These are phyloP conservation scores for Exophiala spinifera DNA, from an alignment of 2,329 filamentous ascomycete genomes.

Conservation along the genomic window DNA sequence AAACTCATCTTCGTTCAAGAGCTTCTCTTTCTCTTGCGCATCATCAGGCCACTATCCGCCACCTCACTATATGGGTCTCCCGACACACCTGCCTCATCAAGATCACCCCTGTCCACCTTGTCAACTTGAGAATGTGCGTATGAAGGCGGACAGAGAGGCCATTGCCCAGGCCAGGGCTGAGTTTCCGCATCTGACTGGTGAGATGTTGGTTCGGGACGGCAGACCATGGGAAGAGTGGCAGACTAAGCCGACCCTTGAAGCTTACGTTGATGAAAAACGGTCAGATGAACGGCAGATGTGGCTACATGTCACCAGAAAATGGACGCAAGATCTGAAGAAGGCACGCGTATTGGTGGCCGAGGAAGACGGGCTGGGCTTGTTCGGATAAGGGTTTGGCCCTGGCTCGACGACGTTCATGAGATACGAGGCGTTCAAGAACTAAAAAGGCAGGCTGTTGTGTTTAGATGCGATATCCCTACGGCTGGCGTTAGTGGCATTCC, in stretches of 20 bases:
- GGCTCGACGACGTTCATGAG: background rate
- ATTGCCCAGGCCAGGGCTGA: constrained; percentile 18
- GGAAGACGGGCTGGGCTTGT: constrained; percentile 28
- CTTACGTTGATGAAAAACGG: constrained; percentile 27
- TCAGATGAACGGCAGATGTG: constrained; percentile 28
- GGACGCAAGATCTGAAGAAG: constrained; percentile 30
- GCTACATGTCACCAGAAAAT: constrained; percentile 27
- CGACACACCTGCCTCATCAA: constrained; percentile 28
- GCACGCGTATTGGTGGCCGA: constrained; percentile 25
- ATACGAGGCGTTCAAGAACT: constrained; percentile 1
- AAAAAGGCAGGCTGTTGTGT: constrained; percentile 1
- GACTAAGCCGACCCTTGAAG: constrained; percentile 24
- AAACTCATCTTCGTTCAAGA: constrained; percentile 16
- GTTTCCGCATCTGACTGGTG: constrained; percentile 26
- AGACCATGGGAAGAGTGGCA: constrained; percentile 26
- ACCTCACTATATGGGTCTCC: constrained; percentile 27
- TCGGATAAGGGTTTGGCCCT: constrained; percentile 8
- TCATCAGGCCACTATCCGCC: constrained; percentile 23
- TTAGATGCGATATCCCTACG: constrained; percentile 14
- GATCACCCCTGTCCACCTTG: constrained; percentile 29
- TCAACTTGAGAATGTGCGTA: constrained; percentile 23
- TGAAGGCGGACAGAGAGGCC: constrained; percentile 21
- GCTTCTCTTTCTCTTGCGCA: constrained; percentile 27
- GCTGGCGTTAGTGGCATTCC: background rate
- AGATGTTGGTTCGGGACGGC: constrained; percentile 28